Percentiles rank a stretch among this genome's conserved stretches.
Evolutionary conservation across 305 asterid genomes (phyloP).

Genomic region (Rubia tinctorum): DNA sequence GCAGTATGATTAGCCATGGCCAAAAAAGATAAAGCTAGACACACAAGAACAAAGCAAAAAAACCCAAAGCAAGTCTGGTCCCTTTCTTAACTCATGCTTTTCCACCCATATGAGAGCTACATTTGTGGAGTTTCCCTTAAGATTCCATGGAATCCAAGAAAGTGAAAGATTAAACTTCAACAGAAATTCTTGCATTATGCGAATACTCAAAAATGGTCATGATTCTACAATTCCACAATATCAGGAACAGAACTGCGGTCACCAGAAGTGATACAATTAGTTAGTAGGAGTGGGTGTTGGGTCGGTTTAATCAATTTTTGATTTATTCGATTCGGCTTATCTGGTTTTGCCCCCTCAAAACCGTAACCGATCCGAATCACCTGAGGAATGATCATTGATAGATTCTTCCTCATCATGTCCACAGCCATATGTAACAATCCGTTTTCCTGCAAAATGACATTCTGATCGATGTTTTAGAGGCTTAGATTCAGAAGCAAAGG

Average conservation of each 20-base stretch:
- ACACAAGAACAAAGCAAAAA: background rate
- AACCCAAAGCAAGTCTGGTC: slow-evolving; percentile 2
- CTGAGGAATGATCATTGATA: slow-evolving; percentile 97
- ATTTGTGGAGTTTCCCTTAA: no score
- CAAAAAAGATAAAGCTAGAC: background rate
- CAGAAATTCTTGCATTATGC: background rate
- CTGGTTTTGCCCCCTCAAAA: no score
- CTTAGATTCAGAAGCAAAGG: background rate
- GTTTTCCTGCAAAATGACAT: slow-evolving; percentile 61
- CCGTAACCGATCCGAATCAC: no score
- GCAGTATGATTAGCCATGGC: slow-evolving; percentile 8
- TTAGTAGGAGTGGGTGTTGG: no score
- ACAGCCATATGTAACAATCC: slow-evolving; percentile 90
- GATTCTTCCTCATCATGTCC: slow-evolving; percentile 99
- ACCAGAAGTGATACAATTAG: no score
- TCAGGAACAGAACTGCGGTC: no score
- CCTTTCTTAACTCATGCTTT: no score
- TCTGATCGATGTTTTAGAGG: background rate
- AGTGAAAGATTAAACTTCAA: background rate
- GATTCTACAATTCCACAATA: no score
- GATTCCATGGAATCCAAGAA: background rate
- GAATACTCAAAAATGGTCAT: background rate
- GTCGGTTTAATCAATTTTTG: no score
- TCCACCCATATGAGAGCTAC: no score
- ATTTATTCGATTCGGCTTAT: no score